A percentile compares a stretch with the other conserved stretches of the same genome.
These are phyloP conservation scores for Xylariales sp. DNA, from an alignment of 2,329 filamentous ascomycete species.

Conservation along the genomic window DNA sequence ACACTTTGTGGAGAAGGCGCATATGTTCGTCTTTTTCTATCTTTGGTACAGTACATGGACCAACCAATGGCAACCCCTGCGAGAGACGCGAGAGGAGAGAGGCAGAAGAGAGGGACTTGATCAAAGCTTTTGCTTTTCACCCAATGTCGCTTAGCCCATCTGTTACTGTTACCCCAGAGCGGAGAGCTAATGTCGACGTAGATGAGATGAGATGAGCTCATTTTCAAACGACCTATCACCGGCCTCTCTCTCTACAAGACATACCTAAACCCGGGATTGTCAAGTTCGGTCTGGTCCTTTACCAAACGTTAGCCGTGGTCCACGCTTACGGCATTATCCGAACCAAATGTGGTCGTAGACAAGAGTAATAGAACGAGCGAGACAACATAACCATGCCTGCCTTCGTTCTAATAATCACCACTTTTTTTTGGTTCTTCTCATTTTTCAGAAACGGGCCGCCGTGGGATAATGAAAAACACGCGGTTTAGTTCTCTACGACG, in stretches of 20 bases:
- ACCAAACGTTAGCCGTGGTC: constrained; percentile 7
- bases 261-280: constrained; percentile 38
- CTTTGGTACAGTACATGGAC: neutral
- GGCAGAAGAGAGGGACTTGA: too few relatives aligned
- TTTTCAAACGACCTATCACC: too few relatives aligned
- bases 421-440: too few relatives aligned
- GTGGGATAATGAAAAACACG: too few relatives aligned
- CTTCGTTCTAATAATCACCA: neutral
- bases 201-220: too few relatives aligned
- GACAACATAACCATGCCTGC: neutral
- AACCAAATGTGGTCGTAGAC: neutral
- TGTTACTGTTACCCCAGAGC: too few relatives aligned
- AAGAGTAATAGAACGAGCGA: neutral
- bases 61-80: neutral
- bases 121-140: too few relatives aligned
- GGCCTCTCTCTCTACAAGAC: constrained; percentile 20
- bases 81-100: too few relatives aligned
- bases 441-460: neutral
- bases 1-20: constrained; percentile 23
- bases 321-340: neutral
- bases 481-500: too few relatives aligned
- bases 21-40: neutral
- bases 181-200: too few relatives aligned
- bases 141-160: too few relatives aligned
- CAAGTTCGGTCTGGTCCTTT: constrained; percentile 37